Evolutionary conservation across 75 land plant species (phyloP).

Genomic region (Selaginella moellendorffii): DNA sequence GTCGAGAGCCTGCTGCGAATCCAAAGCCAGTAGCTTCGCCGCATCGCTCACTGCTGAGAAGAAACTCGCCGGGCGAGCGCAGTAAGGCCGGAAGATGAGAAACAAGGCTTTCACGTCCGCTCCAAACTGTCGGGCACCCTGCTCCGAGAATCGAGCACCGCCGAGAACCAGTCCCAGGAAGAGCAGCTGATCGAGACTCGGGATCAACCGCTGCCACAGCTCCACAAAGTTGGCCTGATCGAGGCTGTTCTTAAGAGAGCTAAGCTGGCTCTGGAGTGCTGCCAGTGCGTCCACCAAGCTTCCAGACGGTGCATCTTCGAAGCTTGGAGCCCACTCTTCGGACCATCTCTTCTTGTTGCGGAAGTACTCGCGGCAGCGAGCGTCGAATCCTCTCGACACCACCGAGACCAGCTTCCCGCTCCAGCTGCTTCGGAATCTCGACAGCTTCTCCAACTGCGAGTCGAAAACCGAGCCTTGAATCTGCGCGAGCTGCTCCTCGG

Average conservation of each 20-base stretch:
- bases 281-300: constrained; percentile 55
- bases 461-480: constrained; percentile 41
- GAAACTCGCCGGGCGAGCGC: constrained; percentile 84
- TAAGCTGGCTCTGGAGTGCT: constrained; percentile 49
- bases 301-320: neutral
- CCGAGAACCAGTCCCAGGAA: constrained; percentile 36
- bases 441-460: constrained; percentile 37
- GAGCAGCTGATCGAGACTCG: constrained; percentile 44
- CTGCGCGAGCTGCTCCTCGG: neutral
- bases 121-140: constrained; percentile 44
- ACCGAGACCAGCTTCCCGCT: constrained; percentile 49
- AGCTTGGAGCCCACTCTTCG: constrained; percentile 21
- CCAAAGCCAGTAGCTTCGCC: constrained; percentile 24
- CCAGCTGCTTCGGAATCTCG: constrained; percentile 52
- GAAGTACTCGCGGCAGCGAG: constrained; percentile 45
- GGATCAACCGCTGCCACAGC: constrained; percentile 40
- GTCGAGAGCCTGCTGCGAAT: no score
- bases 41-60: constrained; percentile 52
- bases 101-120: constrained; percentile 44
- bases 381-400: constrained; percentile 70
- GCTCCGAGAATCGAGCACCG: constrained; percentile 39
- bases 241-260: constrained; percentile 30
- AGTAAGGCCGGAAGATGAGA: constrained; percentile 62
- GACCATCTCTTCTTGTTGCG: constrained; percentile 78
- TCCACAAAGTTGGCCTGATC: constrained; percentile 56